These are phyloP conservation scores for Sclerotinia borealis DNA, from an alignment of 2,329 filamentous ascomycete species.

Conservation along the genomic window DNA sequence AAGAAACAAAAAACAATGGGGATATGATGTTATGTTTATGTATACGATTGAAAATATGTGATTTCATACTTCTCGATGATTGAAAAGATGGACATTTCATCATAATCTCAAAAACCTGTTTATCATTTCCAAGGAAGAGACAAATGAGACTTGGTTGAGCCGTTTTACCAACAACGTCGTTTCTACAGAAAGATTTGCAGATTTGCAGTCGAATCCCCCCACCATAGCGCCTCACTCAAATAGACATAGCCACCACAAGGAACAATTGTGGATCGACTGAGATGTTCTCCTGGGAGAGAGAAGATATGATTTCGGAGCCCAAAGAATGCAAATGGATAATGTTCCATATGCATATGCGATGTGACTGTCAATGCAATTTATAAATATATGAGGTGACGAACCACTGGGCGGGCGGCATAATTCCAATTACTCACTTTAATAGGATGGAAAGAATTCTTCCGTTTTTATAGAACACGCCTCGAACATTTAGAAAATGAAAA, in stretches of 20 bases:
- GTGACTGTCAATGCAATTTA: not conserved
- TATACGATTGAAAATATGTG: not conserved
- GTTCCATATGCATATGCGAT: not conserved
- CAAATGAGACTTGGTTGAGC: not conserved
- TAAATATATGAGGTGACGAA: conserved; percentile 1
- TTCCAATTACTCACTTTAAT: not conserved
- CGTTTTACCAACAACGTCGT: conserved; percentile 4
- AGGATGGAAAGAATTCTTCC: conserved; percentile 12
- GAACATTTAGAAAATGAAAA: not conserved
- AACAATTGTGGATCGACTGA: not conserved
- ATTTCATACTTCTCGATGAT: not conserved
- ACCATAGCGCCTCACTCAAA: conserved; percentile 1
- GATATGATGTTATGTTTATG: conserved; percentile 8
- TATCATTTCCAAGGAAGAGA: conserved; percentile 8
- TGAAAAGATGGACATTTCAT: not conserved
- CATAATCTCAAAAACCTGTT: not conserved
- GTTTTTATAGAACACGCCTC: conserved; percentile 3
- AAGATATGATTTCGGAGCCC: not conserved
- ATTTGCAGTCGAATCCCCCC: not conserved
- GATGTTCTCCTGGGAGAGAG: not conserved
- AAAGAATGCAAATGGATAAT: conserved; percentile 1
- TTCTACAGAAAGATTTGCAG: not conserved
- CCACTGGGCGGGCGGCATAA: not conserved
- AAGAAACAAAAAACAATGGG: not conserved
- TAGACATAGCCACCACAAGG: not conserved